Evolutionary conservation across 1,284 basidiomycete genomes (phyloP).

Genomic region (Rugiboletus extremiorientalis): DNA sequence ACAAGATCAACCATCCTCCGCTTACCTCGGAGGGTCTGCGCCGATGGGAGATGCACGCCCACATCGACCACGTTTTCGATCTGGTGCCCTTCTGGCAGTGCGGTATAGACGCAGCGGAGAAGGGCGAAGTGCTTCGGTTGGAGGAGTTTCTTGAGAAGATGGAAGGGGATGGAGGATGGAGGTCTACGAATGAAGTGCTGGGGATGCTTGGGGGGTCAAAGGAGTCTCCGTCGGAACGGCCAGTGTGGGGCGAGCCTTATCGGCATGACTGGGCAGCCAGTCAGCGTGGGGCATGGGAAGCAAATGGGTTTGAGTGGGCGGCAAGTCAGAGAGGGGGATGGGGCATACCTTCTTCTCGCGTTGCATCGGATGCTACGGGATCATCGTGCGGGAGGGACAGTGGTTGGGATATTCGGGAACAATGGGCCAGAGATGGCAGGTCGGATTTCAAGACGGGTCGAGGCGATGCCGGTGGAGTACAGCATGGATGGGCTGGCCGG

Average conservation of each 20-base stretch:
- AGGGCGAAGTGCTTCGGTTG: conserved; percentile 45
- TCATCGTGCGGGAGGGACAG: conserved; percentile 15
- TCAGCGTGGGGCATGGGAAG: conserved; percentile 4
- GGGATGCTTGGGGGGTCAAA: conserved; percentile 22
- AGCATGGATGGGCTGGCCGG: conserved; percentile 3
- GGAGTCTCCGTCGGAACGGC: conserved; percentile 1
- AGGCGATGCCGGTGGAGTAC: neutral
- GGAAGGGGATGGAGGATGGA: conserved; percentile 33
- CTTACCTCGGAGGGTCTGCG: conserved; percentile 42
- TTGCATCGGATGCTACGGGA: conserved; percentile 23
- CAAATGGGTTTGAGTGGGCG: conserved; percentile 1
- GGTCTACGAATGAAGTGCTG: conserved; percentile 29
- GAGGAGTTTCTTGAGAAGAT: conserved; percentile 50
- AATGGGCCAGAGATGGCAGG: conserved; percentile 14
- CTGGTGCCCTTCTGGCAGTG: conserved; percentile 56
- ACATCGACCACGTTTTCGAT: conserved; percentile 46
- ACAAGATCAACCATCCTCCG: conserved; percentile 22
- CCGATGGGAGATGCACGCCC: conserved; percentile 51
- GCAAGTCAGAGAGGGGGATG: conserved; percentile 10
- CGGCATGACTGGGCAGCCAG: conserved; percentile 9
- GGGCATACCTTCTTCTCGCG: conserved; percentile 10
- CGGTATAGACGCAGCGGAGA: conserved; percentile 51
- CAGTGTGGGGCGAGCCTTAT: conserved; percentile 11
- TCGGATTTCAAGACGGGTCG: neutral
- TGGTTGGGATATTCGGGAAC: conserved; percentile 21